Conservation (phyloP, 192 early-diverging fungal genomes). For the Podochytrium sp. region DNA sequence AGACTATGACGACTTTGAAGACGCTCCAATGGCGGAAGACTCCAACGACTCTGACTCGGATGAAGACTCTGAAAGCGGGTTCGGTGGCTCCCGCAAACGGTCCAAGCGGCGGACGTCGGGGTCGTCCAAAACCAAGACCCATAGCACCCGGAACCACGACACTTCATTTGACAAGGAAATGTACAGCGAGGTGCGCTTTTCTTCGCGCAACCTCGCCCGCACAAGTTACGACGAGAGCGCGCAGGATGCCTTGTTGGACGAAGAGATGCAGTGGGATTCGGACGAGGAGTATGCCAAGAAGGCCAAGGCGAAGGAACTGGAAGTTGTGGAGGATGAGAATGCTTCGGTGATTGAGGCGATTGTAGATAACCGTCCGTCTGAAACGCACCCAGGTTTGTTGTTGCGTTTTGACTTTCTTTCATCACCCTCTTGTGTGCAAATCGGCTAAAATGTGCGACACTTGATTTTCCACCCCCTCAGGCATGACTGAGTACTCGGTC, state of each 20-base stretch:
- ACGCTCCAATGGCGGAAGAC: conserved; percentile 3
- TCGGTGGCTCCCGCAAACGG: conserved; percentile 42
- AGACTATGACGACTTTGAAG: conserved; percentile 29
- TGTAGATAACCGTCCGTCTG: conserved; percentile 22
- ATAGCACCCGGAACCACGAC: conserved; percentile 26
- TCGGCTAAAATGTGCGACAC: conserved; percentile 27
- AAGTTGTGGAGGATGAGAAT: conserved; percentile 24
- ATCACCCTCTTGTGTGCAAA: conserved; percentile 39
- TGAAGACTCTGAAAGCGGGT: conserved; percentile 26
- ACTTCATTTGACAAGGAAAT: conserved; percentile 40
- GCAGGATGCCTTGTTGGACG: conserved; percentile 29
- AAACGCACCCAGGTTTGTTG: conserved; percentile 8
- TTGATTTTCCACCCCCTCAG: background rate
- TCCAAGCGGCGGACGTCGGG: conserved; percentile 31
- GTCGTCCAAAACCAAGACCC: background rate
- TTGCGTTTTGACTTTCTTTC: conserved; percentile 1
- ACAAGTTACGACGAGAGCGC: conserved; percentile 36
- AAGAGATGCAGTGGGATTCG: conserved; percentile 25
- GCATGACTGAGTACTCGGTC: conserved; percentile 75
- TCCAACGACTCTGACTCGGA: conserved; percentile 3
- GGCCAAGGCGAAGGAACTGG: background rate
- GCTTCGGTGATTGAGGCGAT: conserved; percentile 30
- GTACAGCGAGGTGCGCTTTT: conserved; percentile 35
- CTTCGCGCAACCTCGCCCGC: background rate
- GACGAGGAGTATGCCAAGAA: conserved; percentile 34